Evolutionary conservation across 2,329 filamentous ascomycete species (phyloP).

Genomic region (Ceratocystiopsis sp.): DNA sequence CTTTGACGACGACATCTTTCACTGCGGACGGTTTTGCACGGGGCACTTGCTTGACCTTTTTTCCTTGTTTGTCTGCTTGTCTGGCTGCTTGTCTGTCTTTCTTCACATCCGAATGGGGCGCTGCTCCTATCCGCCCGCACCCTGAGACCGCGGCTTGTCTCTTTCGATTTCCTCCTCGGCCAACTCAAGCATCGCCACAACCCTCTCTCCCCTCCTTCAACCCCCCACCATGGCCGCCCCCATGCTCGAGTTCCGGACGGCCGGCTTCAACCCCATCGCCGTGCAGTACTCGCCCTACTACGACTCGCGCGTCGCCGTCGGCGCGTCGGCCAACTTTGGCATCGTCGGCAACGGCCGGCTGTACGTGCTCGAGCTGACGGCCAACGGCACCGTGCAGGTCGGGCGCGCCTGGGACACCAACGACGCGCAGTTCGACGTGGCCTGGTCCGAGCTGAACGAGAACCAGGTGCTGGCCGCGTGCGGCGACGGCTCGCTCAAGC

Average conservation of each 20-base stretch:
- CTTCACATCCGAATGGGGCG: too few relatives aligned
- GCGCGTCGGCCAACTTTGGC: slow-evolving; percentile 85
- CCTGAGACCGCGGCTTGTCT: too few relatives aligned
- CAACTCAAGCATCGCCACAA: too few relatives aligned
- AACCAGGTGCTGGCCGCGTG: slow-evolving; percentile 81
- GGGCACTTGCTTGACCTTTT: too few relatives aligned
- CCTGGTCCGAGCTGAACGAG: slow-evolving; percentile 94
- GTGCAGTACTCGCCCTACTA: slow-evolving; percentile 99
- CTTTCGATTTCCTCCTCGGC: too few relatives aligned
- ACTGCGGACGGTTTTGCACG: too few relatives aligned
- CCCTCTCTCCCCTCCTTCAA: too few relatives aligned
- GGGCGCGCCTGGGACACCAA: slow-evolving; percentile 89
- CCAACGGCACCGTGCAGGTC: slow-evolving; percentile 57
- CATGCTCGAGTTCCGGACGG: slow-evolving; percentile 89
- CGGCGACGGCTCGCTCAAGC: slow-evolving; percentile 85
- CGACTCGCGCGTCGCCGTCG: slow-evolving; percentile 83
- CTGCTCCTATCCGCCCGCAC: too few relatives aligned
- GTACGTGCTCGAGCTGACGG: slow-evolving; percentile 67
- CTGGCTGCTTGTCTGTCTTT: too few relatives aligned
- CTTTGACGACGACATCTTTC: too few relatives aligned
- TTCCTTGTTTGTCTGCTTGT: too few relatives aligned
- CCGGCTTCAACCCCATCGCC: slow-evolving; percentile 88
- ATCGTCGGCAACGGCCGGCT: slow-evolving; percentile 90
- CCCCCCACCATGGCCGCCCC: slow-evolving; percentile 9
- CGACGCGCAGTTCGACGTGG: slow-evolving; percentile 85